Base-by-base conservation (phyloP, 1,139 yeast species). In the Arxiozyma bovina region DNA sequence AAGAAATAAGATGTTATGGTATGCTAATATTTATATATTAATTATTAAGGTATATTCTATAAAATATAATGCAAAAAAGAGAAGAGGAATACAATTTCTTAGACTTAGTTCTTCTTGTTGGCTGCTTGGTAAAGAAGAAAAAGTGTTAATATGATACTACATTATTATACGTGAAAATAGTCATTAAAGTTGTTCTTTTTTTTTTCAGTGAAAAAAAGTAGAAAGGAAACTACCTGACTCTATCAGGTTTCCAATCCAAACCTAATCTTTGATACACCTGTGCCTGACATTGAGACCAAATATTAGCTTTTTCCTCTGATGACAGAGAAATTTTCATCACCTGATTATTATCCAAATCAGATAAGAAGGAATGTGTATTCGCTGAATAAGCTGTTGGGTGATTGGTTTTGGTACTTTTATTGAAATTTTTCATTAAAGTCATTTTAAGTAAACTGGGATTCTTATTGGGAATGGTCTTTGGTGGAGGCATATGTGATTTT, bases 231-330 rank as follows among this genome's bases (percentile, higher is more conserved):
- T 45, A 57, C 25, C 63, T 52, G n/a, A 60, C 54, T 48, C 52
- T 71, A 60, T 80, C 85, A 0, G 84, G 82, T 48, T 74, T 74
- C 85, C 85, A 81, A 64, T 80, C 81, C 45, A 81, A 68, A 0
- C 82, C 83, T 50, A 83, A 63, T 52, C 82, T 71, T 50, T 72
- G 72, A 64, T 82, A 82, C 42, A 83, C 80, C 51, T 73, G 73
- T 17, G 76, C 65, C 66, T 83, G 88, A 34, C 82, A 83, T 47
- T 77, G 79, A 25, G 77, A 76, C 88, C 88, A 83, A 27, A 82
- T 68, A 51, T 69, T 66, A 51, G 77, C 76, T 65, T 81, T 82
- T 61, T 82, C 83, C 48, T 76, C 79, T 59, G 78, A 76, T 2
- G 79, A 71, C 49, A 82, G 66, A 55, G 65, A 65, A 18, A 67